phyloP scores from a whole-genome alignment of 1,139 yeast species.

The Sugiyamaella pinicola region DNA sequence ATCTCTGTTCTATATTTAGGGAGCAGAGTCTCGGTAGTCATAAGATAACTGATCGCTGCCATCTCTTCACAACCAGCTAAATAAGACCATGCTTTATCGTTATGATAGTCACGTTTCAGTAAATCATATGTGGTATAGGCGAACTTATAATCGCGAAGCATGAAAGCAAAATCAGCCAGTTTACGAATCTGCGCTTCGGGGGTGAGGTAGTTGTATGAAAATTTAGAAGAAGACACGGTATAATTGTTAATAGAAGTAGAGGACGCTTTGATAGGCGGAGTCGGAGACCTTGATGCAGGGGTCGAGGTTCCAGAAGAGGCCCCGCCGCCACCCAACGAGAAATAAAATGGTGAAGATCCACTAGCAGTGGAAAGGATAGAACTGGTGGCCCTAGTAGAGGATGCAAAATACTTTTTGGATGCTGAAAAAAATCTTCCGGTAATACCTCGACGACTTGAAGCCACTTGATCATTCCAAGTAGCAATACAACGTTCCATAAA shows the following conservation, averaged over 20 bases:
- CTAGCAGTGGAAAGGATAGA: conserved; percentile 31
- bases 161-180: conserved; percentile 89
- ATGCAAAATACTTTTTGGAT: conserved; percentile 59
- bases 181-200: conserved; percentile 78
- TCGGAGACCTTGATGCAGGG: conserved; percentile 23
- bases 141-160: conserved; percentile 82
- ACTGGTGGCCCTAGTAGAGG: conserved; percentile 34
- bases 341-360: conserved; percentile 35
- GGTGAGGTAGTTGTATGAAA: conserved; percentile 59
- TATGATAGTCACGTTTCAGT: conserved; percentile 73
- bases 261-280: conserved; percentile 23
- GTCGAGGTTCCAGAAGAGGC: conserved; percentile 22
- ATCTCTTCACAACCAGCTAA: conserved; percentile 87
- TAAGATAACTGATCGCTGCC: conserved; percentile 71
- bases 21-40: conserved; percentile 53
- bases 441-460: conserved; percentile 69
- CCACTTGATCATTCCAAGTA: conserved; percentile 75
- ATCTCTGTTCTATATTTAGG: conserved; percentile 61
- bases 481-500: conserved; percentile 76
- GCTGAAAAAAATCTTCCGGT: conserved; percentile 75
- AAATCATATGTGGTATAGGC: conserved; percentile 85
- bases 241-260: conserved; percentile 12
- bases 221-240: conserved; percentile 42
- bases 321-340: conserved; percentile 34
- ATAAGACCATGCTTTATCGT: conserved; percentile 81